phyloP scores from a whole-genome alignment of 345 rosid species.

The Eucalyptus paniculata region DNA sequence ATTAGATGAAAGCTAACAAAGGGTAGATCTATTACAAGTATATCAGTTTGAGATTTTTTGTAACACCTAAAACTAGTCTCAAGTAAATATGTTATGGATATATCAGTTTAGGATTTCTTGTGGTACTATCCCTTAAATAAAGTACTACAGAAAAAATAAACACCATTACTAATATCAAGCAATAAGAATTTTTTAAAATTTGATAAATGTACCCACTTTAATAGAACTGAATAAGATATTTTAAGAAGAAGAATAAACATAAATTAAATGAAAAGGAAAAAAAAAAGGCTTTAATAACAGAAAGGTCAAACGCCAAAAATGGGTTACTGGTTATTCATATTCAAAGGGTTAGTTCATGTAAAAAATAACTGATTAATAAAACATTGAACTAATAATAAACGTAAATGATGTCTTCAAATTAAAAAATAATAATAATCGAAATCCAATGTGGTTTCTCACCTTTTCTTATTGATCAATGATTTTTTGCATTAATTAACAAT shows the following conservation, averaged over 20 bases:
- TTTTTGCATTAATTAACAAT: neutral
- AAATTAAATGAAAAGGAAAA: neutral
- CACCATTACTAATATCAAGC: neutral
- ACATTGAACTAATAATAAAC: neutral
- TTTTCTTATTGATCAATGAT: neutral
- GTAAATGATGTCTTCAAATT: neutral
- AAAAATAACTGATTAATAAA: neutral
- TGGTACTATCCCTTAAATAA: rapidly evolving
- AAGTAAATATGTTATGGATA: rapidly evolving
- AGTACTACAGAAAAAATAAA: neutral
- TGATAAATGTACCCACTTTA: neutral
- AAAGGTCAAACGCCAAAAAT: neutral
- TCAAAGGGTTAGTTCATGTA: neutral
- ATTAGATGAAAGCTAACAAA: neutral
- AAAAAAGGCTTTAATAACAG: neutral
- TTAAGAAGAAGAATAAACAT: neutral
- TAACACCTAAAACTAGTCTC: neutral
- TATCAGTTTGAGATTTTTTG: neutral
- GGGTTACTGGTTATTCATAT: neutral
- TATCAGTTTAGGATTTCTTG: neutral
- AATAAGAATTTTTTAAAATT: neutral
- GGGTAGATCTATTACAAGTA: rapidly evolving
- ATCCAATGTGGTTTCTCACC: neutral
- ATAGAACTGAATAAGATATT: neutral
- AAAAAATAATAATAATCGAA: neutral